Evolutionary conservation across 1,284 basidiomycete species (phyloP).

Genomic region (Xerocomus nothofagi): DNA sequence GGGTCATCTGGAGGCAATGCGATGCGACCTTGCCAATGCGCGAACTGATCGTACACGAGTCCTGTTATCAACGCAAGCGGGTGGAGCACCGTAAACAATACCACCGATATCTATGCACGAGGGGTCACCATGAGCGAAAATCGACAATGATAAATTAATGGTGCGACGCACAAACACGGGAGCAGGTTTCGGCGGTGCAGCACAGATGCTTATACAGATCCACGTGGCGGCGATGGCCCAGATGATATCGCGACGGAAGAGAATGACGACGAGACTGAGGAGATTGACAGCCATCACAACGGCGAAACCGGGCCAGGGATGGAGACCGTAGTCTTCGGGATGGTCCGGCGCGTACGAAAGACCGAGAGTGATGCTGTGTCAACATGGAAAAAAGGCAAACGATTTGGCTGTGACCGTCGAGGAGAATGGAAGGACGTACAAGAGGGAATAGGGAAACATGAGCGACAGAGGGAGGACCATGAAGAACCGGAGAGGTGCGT

Average conservation of each 20-base stretch:
- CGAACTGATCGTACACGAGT: conserved; percentile 40
- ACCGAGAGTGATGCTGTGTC: conserved; percentile 55
- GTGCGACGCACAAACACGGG: conserved; percentile 59
- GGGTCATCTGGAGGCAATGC: conserved; percentile 44
- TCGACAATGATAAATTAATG: neutral
- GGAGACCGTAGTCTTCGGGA: conserved; percentile 47
- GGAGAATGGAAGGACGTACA: conserved; percentile 35
- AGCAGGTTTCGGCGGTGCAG: conserved; percentile 56
- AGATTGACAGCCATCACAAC: conserved; percentile 62
- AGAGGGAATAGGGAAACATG: conserved; percentile 51
- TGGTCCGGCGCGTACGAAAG: conserved; percentile 44
- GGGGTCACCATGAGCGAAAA: neutral
- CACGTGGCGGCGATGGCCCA: conserved; percentile 72
- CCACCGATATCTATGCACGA: conserved; percentile 47
- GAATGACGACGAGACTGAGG: conserved; percentile 54
- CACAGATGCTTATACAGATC: conserved; percentile 66
- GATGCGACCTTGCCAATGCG: conserved; percentile 38
- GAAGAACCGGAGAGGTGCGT: conserved; percentile 73
- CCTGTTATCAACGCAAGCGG: conserved; percentile 52
- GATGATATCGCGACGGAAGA: conserved; percentile 60
- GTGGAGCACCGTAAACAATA: conserved; percentile 60
- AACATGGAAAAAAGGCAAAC: conserved; percentile 4
- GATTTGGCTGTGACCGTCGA: conserved; percentile 32
- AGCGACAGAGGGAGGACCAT: conserved; percentile 54
- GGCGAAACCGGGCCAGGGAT: conserved; percentile 62